Percentiles rank a stretch among this genome's conserved stretches.
These are phyloP conservation scores for Aurinia saxatilis DNA, from an alignment of 345 rosid genomes.

Conservation along the genomic window DNA sequence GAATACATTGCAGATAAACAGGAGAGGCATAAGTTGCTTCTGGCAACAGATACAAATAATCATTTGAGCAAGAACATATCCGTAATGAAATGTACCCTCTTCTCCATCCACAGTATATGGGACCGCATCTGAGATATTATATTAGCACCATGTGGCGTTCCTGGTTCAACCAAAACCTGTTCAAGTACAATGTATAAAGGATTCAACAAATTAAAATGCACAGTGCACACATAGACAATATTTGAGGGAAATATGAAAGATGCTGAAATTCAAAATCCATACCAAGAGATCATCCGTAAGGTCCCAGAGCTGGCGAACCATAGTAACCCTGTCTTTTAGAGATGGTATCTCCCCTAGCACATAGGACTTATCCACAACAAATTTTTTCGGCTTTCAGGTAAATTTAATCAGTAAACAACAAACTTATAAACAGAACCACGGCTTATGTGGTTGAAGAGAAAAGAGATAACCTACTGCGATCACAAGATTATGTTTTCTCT, in stretches of 20 bases:
- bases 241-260: neutral
- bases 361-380: slow-evolving; percentile 54
- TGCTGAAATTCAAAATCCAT: slow-evolving; percentile 17
- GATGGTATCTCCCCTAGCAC: slow-evolving; percentile 98
- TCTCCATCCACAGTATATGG: slow-evolving; percentile 95
- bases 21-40: neutral
- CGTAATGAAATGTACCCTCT: slow-evolving; percentile 43
- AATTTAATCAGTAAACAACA: slow-evolving; percentile 7
- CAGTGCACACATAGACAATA: neutral
- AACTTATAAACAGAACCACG: slow-evolving; percentile 19
- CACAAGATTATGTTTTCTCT: slow-evolving; percentile 89
- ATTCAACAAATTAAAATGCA: neutral
- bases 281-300: slow-evolving; percentile 92
- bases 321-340: slow-evolving; percentile 69
- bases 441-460: neutral
- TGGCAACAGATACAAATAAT: neutral
- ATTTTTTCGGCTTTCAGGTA: neutral
- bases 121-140: slow-evolving; percentile 94
- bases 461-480: slow-evolving; percentile 69
- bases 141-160: slow-evolving; percentile 88
- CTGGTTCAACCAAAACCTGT: slow-evolving; percentile 91
- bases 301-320: slow-evolving; percentile 95
- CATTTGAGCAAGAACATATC: neutral
- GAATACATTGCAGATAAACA: neutral
- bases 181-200: neutral